A percentile compares a stretch with the other conserved stretches of the same genome.
These are phyloP conservation scores for Gossypium turneri DNA, from an alignment of 345 rosid genomes.

Conservation along the genomic window DNA sequence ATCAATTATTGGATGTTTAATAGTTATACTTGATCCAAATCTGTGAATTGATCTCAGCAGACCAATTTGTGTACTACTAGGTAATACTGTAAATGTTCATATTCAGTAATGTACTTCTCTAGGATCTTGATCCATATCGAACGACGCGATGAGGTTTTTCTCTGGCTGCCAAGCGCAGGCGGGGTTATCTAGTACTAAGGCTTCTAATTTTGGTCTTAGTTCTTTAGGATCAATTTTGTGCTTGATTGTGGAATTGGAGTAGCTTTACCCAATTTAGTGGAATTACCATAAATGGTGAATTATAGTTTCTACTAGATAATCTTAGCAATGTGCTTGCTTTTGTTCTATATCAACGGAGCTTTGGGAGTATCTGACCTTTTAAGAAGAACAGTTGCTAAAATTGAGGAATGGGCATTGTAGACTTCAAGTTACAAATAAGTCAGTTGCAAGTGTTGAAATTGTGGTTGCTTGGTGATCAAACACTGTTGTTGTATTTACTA, in stretches of 20 bases:
- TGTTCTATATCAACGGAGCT: too few relatives aligned
- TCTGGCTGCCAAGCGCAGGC: background rate
- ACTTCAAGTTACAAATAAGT: background rate
- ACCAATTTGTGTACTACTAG: background rate
- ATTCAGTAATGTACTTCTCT: background rate
- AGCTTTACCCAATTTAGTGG: background rate
- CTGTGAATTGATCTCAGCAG: background rate
- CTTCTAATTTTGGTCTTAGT: background rate
- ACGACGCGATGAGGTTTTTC: background rate
- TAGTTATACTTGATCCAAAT: constrained; percentile 5
- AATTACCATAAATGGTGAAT: background rate
- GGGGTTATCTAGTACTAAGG: background rate
- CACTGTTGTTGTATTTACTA: background rate
- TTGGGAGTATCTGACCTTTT: background rate
- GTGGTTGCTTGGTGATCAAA: background rate
- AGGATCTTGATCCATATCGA: background rate
- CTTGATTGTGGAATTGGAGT: background rate
- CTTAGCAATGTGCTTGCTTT: background rate
- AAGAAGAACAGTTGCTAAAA: background rate
- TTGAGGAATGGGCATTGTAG: background rate
- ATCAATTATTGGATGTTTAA: background rate
- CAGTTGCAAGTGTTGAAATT: background rate
- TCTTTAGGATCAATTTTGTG: background rate
- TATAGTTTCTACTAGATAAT: background rate
- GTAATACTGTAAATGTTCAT: background rate